Evolutionary conservation across 1,284 basidiomycete genomes (phyloP), one percentile per base, ranked within the genome.

Genomic region (Cutaneotrichosporon cavernicola): DNA sequence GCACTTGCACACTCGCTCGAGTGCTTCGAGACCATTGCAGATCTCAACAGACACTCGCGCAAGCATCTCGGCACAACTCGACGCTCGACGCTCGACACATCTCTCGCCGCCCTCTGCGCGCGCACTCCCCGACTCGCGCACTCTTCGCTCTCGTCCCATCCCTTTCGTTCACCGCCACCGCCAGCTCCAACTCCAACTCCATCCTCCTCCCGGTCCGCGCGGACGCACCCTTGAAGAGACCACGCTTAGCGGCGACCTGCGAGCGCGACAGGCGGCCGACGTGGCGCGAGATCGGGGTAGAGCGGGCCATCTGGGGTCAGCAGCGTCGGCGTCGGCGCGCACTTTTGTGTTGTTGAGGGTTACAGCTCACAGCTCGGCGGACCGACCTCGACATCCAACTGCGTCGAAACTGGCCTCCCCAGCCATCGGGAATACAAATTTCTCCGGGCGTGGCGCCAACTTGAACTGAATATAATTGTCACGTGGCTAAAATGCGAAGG

Each of bases 201-300:
- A 38, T 56, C 53, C n/a, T 46, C 50, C 8, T 30, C 55, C 14
- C 7, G 10, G 7, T 16, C 52, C 18, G 50, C 8, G 26, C 43
- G 11, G n/a, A 40, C 51, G 18, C 64, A 80, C 81, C 81, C 82
- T 86, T 85, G 84, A 80, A 83, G 67, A 82, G 80, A 70, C 89
- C 88, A 81, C 93, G 91, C 81, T 89, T 89, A 74, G 88, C 86
- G 83, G 85, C 88, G 72, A 91, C 87, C 81, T 89, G 87, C 63
- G 90, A 91, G 77, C 88, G 87, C 69, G 90, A 91, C 80, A 90
- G 84, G 78, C 91, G 90, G 73, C 91, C 90, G 81, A 96, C 84
- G 82, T 90, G 86, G 74, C 90, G 87, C 80, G 87, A 88, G 82
- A 94, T 83, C 84, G 90, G 87, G 84, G 90, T 89, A 83, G 87